Evolutionary conservation across 345 rosid genomes (phyloP).

Genomic region (Pistacia atlantica): DNA sequence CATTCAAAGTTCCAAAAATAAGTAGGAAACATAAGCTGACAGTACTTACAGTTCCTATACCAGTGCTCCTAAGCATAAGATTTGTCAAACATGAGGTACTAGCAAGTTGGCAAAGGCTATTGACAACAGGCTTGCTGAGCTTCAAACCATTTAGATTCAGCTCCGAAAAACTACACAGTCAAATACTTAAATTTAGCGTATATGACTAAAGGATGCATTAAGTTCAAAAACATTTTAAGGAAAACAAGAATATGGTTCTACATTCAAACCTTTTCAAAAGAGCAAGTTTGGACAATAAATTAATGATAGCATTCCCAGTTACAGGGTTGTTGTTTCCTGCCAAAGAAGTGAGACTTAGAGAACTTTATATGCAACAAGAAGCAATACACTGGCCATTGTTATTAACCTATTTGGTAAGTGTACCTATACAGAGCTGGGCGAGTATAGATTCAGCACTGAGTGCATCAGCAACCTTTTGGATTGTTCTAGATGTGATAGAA

Average conservation of each 20-base stretch:
- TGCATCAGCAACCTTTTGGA: constrained; percentile 73
- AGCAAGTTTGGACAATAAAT: constrained; percentile 65
- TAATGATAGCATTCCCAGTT: constrained; percentile 62
- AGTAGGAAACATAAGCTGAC: background rate
- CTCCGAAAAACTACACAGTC: constrained; percentile 66
- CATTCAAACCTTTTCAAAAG: constrained; percentile 57
- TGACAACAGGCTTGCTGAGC: constrained; percentile 64
- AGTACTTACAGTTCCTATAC: constrained; percentile 72
- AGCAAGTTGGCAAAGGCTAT: constrained; percentile 71
- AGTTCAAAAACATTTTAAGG: background rate
- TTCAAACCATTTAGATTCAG: constrained; percentile 76
- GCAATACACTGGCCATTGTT: constrained; percentile 1
- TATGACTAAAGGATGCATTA: constrained; percentile 8
- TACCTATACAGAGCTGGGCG: constrained; percentile 81
- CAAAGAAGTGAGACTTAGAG: constrained; percentile 10
- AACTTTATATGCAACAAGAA: constrained; percentile 19
- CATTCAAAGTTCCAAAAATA: background rate
- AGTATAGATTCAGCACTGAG: constrained; percentile 58
- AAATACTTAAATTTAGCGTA: constrained; percentile 11
- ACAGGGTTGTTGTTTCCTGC: constrained; percentile 74
- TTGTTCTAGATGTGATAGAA: constrained; percentile 81
- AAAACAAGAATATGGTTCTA: constrained; percentile 11
- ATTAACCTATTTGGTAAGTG: constrained; percentile 18
- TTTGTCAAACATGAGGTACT: constrained; percentile 62
- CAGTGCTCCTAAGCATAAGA: constrained; percentile 73